Conservation (phyloP, 1,139 yeast species). For the Arxiozyma telluris region DNA sequence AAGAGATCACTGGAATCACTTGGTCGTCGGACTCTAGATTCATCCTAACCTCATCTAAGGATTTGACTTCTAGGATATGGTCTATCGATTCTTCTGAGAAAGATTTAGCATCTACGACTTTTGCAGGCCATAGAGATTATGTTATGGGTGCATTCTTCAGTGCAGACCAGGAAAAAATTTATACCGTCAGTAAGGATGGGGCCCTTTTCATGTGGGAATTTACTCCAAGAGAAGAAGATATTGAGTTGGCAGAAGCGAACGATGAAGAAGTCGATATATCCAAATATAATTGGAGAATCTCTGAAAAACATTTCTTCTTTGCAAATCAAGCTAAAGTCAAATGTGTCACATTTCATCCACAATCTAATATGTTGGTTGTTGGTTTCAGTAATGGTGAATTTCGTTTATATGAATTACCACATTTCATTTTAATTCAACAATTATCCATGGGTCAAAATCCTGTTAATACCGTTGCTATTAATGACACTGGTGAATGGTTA, state of each 20-base stretch:
- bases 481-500: conserved; percentile 89
- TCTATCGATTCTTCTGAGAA: conserved; percentile 68
- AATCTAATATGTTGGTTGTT: conserved; percentile 64
- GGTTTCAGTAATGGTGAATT: conserved; percentile 90
- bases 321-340: conserved; percentile 61
- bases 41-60: conserved; percentile 78
- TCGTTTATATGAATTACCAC: conserved; percentile 80
- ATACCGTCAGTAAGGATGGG: conserved; percentile 90
- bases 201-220: conserved; percentile 92
- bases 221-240: conserved; percentile 38
- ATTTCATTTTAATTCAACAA: conserved; percentile 71
- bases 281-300: conserved; percentile 68
- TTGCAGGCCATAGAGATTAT: conserved; percentile 88
- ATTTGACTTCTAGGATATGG: conserved; percentile 80
- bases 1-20: conserved; percentile 64
- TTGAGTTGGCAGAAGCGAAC: conserved; percentile 35
- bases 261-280: conserved; percentile 34
- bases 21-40: conserved; percentile 93
- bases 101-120: conserved; percentile 64
- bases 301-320: conserved; percentile 63
- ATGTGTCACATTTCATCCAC: conserved; percentile 77
- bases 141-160: conserved; percentile 84
- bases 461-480: conserved; percentile 72
- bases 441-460: conserved; percentile 89
- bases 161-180: conserved; percentile 74